Conservation (phyloP, 2,329 filamentous ascomycete species). For the Venturiaceae sp. region DNA sequence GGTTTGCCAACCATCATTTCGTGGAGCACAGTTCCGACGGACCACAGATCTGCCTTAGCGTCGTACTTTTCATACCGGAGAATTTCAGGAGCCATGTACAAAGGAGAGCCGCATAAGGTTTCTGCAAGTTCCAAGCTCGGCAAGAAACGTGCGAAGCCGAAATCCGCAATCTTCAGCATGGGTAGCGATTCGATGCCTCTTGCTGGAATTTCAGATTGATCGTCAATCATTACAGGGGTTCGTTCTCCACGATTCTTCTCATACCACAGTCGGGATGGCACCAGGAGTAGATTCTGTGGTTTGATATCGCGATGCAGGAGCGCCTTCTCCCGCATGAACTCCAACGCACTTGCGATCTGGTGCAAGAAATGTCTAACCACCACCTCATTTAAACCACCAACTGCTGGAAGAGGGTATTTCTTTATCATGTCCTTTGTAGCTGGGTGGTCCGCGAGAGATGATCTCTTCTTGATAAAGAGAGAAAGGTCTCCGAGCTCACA, state of each 20-base stretch:
- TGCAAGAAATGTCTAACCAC: constrained; percentile 92
- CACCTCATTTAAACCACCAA: constrained; percentile 91
- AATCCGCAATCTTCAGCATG: constrained; percentile 96
- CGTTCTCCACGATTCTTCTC: constrained; percentile 49
- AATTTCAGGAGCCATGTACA: constrained; percentile 99
- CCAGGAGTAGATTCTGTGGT: constrained; percentile 86
- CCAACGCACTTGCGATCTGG: constrained; percentile 82
- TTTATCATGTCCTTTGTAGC: constrained; percentile 82
- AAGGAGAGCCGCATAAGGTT: constrained; percentile 87
- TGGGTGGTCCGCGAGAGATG: constrained; percentile 67
- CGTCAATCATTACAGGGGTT: constrained; percentile 67
- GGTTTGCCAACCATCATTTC: constrained; percentile 91
- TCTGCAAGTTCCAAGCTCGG: constrained; percentile 88
- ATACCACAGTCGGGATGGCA: constrained; percentile 68
- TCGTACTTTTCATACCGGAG: constrained; percentile 95
- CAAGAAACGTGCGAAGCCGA: constrained; percentile 91
- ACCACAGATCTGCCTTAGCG: constrained; percentile 95
- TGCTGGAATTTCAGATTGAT: constrained; percentile 70
- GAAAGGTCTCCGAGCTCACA: constrained; percentile 92
- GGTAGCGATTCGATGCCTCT: constrained; percentile 76
- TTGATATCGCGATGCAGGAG: constrained; percentile 97
- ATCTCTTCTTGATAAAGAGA: constrained; percentile 89
- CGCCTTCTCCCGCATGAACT: constrained; percentile 76
- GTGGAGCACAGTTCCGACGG: constrained; percentile 87
- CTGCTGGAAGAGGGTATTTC: constrained; percentile 78